A percentile compares a stretch with the other conserved stretches of the same genome.
Conservation (phyloP, 1,284 basidiomycete species). For the Rhizoctonia solani region DNA sequence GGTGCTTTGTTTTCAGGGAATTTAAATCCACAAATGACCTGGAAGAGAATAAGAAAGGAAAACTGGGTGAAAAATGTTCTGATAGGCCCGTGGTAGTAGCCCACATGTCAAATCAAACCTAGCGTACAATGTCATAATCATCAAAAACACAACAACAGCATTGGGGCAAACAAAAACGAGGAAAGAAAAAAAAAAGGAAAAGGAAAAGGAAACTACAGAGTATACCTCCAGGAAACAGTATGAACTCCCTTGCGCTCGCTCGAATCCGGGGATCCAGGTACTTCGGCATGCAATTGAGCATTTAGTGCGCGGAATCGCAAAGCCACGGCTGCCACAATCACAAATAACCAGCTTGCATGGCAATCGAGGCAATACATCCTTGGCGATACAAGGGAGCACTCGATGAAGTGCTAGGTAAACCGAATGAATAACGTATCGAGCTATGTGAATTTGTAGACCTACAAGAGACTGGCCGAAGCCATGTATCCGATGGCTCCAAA, state of each 20-base stretch:
- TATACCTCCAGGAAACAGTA: constrained; percentile 24
- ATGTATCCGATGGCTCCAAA: constrained; percentile 30
- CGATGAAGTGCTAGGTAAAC: neutral
- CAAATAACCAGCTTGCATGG: constrained; percentile 10
- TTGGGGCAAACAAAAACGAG: no score
- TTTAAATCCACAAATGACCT: no score
- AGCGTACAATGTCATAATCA: no score
- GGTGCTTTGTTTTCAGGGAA: no score
- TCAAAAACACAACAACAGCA: no score
- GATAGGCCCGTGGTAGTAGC: no score
- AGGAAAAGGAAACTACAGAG: constrained; percentile 19
- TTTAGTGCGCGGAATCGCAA: constrained; percentile 13
- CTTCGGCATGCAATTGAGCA: neutral
- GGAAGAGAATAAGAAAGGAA: no score
- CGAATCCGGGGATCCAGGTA: neutral
- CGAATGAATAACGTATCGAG: neutral
- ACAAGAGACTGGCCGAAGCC: constrained; percentile 18
- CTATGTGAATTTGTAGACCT: neutral
- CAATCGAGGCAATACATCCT: constrained; percentile 24
- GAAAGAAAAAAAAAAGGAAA: no score
- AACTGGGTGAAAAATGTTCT: no score
- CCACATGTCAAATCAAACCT: no score
- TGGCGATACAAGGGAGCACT: constrained; percentile 24
- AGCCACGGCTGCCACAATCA: constrained; percentile 5
- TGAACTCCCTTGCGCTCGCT: constrained; percentile 21